Percentiles rank a stretch among this genome's conserved stretches.
Evolutionary conservation across 2,329 filamentous ascomycete species (phyloP).

Genomic region (Grosmannia serpens): DNA sequence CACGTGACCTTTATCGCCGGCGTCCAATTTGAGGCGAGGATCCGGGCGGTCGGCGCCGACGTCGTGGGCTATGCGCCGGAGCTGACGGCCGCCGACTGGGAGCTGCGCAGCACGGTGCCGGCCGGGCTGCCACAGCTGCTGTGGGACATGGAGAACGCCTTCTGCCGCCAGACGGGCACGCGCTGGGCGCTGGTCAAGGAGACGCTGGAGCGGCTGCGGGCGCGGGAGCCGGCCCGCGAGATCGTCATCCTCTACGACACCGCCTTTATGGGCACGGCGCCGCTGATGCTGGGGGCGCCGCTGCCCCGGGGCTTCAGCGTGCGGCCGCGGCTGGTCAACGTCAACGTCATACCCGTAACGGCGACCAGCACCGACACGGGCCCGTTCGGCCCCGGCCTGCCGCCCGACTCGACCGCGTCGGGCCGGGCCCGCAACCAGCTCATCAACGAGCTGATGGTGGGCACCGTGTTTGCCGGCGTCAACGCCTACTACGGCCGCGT

Average conservation of each 20-base stretch:
- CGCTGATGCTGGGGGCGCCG: constrained; percentile 5
- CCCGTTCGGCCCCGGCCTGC: constrained; percentile 3
- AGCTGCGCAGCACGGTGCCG: not conserved
- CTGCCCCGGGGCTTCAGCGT: constrained; percentile 1
- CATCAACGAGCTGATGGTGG: not conserved
- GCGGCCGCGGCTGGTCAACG: not conserved
- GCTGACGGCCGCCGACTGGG: not conserved
- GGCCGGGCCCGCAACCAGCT: constrained; percentile 7
- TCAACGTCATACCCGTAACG: constrained; percentile 3
- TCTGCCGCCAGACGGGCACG: not conserved
- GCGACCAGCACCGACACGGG: constrained; percentile 5
- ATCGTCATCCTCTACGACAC: constrained; percentile 5
- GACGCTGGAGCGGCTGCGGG: not conserved
- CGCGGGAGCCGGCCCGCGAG: not conserved
- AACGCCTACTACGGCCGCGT: not conserved
- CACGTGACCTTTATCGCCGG: not conserved
- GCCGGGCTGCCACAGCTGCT: not conserved
- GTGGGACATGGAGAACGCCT: not conserved
- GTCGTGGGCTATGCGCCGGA: not conserved
- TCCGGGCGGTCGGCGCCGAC: not conserved
- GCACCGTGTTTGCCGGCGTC: not conserved
- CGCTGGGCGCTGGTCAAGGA: not conserved
- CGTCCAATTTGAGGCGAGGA: not conserved
- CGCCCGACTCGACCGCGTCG: constrained; percentile 2
- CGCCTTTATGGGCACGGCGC: not conserved